Evolutionary conservation across 2,329 filamentous ascomycete genomes (phyloP), one percentile per base, ranked within the genome.

Genomic region (Sporothrix protearum): DNA sequence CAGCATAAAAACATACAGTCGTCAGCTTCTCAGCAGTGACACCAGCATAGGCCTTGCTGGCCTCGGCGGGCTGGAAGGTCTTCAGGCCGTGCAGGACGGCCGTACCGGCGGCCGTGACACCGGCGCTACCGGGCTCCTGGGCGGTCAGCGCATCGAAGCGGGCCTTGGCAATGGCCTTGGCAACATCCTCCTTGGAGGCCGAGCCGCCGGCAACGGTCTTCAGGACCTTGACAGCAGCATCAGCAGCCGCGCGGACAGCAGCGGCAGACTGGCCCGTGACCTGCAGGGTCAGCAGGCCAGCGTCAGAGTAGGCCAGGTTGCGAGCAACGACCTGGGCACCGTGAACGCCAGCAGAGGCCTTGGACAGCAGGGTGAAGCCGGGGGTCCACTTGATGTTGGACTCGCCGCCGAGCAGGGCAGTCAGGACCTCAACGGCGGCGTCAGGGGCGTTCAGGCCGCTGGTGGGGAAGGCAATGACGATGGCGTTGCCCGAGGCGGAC

Each of bases 371-470:
- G 73, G 92, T 95, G 87, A 97, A 98, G 77, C 96, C 96, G 74
- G 93, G 84, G 69, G 93, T 91, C 95, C 95, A 99, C 86, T 98
- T 99, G 86, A 98, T 94, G 82, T 85, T 91, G 70, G 94, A 92
- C 82, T 96, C 85, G 74, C 95, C 96, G 79, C 96, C 96, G 69
- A 99, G 91, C 25, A 99, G 90, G 75, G 94, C 89, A 72, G 92
- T 89, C 71, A 99, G 90, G 74, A 99, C 94, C 74, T 91, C 88
- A 75, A 93, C 88, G 83, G 97, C 94, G 71, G 96, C 92, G 86
- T 97, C 97, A 86, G 92, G 93, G 78, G 89, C 89, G 75, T 86
- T 85, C 77, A 91, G 89, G 82, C 93, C 92, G 74, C 93, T 94
- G 73, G 95, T 94, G 72, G 94, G 92, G 91, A 99, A 98, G 74